Evolutionary conservation across 139 green algal species (phyloP), one percentile per base, ranked within the genome.

Genomic region (Ulvella scutata): DNA sequence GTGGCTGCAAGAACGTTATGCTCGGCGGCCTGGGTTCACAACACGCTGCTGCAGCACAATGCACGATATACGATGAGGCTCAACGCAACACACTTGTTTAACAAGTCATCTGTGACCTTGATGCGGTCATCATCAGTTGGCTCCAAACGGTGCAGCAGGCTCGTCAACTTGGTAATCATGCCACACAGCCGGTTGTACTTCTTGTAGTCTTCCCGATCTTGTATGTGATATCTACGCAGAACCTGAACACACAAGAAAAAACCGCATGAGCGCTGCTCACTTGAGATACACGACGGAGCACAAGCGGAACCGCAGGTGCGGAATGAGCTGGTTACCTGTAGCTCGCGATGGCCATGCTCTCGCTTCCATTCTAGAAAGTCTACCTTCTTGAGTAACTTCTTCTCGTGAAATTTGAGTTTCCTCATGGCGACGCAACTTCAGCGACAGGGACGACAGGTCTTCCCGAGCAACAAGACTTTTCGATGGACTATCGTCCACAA

Each of bases 331-430:
- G 72, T 10, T 33, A 91, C 90, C 88, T 96, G 88, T 72, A 96
- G 62, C 82, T 99, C 94, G 4, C 94, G 81, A 3, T 90, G 62
- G 78, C 93, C 96, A 85, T 96, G 83, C 78, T 99, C 93, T 40
- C 80, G 90, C 75, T 98, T 97, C 88, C 92, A 99, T 77, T 92
- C 77, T 67, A 99, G 43, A 74, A 99, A 99, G 83, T 99, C 86
- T 3, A 99, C 95, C 77, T 98, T 98, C 67, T 97, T 97, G 0
- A 99, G 80, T 23, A 99, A 81, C 85, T 97, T 97, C 67, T 94
- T 82, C 82, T 99, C 95, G 62, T 99, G 95, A 79, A 88, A 83
- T 75, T 97, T 97, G 10, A 99, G 83, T 77, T 97, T 85, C 26
- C 95, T 82, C 95, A 99, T 99, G 36, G 4, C 73, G 36, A 29